Percentiles rank a stretch among this genome's conserved stretches.
phyloP scores from a whole-genome alignment of 2,329 filamentous ascomycete species.

The Cordyceps militaris region DNA sequence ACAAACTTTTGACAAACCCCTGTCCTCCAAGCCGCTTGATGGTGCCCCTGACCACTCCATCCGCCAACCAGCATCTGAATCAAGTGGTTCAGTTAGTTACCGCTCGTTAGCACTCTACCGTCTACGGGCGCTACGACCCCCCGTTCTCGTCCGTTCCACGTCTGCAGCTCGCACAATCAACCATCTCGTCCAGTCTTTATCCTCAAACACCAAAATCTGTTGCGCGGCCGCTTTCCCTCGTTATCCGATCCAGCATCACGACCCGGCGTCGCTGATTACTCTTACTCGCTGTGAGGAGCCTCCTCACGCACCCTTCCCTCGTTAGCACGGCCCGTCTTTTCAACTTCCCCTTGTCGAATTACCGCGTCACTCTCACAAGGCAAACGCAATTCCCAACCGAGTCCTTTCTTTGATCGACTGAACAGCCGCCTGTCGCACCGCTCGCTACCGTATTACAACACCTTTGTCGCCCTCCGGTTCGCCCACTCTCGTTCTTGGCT shows the following conservation, averaged over 20 bases:
- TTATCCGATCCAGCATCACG: conserved; percentile 1
- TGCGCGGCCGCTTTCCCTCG: neutral
- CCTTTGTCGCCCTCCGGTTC: neutral
- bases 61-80: neutral
- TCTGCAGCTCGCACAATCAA: neutral
- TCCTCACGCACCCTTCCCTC: neutral
- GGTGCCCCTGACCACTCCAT: neutral
- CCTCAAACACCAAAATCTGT: neutral
- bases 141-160: neutral
- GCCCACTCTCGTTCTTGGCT: neutral
- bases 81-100: neutral
- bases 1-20: neutral
- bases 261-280: conserved; percentile 6
- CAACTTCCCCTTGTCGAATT: neutral
- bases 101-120: neutral
- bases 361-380: neutral
- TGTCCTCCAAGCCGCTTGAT: neutral
- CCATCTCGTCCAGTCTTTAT: neutral
- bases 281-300: neutral
- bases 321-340: neutral
- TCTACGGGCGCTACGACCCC: neutral
- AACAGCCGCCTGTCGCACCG: neutral
- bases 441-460: neutral
- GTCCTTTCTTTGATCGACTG: neutral
- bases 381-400: neutral